A percentile compares a stretch with the other conserved stretches of the same genome.
Conservation (phyloP, 805 yeast species). For the Ogataea polymorpha region DNA sequence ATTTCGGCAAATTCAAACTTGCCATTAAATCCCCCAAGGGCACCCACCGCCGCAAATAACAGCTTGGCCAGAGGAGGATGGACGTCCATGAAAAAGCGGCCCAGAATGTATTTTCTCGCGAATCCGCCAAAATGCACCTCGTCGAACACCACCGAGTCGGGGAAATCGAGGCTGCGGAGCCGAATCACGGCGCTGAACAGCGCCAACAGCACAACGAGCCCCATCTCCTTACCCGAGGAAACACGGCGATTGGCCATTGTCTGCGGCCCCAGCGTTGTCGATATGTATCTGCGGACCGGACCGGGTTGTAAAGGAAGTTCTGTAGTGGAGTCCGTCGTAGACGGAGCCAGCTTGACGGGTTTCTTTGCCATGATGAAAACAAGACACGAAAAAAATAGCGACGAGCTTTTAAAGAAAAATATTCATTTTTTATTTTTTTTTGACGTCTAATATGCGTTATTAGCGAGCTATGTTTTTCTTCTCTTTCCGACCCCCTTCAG, state of each 20-base stretch:
- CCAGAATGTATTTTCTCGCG: slow-evolving; percentile 79
- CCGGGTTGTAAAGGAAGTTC: slow-evolving; percentile 52
- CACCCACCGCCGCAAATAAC: slow-evolving; percentile 69
- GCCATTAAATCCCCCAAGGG: slow-evolving; percentile 69
- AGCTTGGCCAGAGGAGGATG: slow-evolving; percentile 86
- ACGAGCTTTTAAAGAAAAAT: neutral
- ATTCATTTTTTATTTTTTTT: neutral
- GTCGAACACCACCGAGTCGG: slow-evolving; percentile 90
- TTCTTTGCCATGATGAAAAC: slow-evolving; percentile 8
- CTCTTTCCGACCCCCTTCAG: slow-evolving; percentile 41
- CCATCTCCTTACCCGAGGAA: slow-evolving; percentile 37
- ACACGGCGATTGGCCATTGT: slow-evolving; percentile 41
- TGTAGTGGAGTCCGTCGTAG: slow-evolving; percentile 26
- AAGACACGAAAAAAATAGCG: slow-evolving; percentile 8
- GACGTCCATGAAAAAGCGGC: slow-evolving; percentile 77
- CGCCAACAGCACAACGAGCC: slow-evolving; percentile 39
- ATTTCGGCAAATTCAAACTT: slow-evolving; percentile 64
- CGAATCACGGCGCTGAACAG: slow-evolving; percentile 56
- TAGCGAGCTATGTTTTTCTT: neutral
- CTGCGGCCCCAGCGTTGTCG: slow-evolving; percentile 46
- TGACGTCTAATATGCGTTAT: neutral
- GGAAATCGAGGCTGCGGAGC: slow-evolving; percentile 55
- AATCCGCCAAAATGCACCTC: slow-evolving; percentile 99
- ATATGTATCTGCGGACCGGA: slow-evolving; percentile 48
- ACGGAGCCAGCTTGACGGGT: slow-evolving; percentile 1